Evolutionary conservation across 306 rosid species (phyloP), one percentile per base, ranked within the genome.

Genomic region (Acmispon strigosus): DNA sequence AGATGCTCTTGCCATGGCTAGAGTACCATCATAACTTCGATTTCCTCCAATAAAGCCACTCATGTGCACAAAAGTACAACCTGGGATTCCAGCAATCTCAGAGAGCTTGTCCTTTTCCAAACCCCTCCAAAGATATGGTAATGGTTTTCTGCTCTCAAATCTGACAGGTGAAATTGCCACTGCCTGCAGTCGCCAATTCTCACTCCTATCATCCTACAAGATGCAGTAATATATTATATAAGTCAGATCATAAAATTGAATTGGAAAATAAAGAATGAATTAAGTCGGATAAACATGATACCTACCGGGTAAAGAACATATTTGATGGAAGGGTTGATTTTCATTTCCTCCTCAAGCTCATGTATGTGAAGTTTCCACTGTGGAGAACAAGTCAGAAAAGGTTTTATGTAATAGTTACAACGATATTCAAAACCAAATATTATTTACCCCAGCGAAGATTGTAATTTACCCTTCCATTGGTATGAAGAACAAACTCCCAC

Each of bases 1-100:
- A 43, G 87, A 80, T 44, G 75, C 80, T 77, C 76, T 74, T 13
- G 89, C 89, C 92, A 87, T 84, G 6, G 87, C 73, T 44, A 82
- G 78, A 75, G 81, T 86, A 2, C 92, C 87, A 3, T 78, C 84
- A 66, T 78, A 82, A 61, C 76, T 82, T 60, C 1, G 54, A 70
- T 84, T 87, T 80, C 87, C 92, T 58, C 87, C 89, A 45, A 84
- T 82, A 78, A 84, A 87, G 51, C 92, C 89, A 62, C 83, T 80
- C 87, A 75, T 78, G 84, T 87, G 83, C 24, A 76, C 92, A 82
- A 87, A 87, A 48, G 74, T 53, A 66, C 87, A 84, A 52, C 81
- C 86, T 16, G 83, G 81, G 62, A 84, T 82, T 57, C 84, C 89
- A 13, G 81, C 70, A 78, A 75, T 83, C 82, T 77, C 84, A 2